Evolutionary conservation across 73 alveolate genomes (phyloP), one percentile per base, ranked within the genome.

Genomic region (Loxodes magnus): DNA sequence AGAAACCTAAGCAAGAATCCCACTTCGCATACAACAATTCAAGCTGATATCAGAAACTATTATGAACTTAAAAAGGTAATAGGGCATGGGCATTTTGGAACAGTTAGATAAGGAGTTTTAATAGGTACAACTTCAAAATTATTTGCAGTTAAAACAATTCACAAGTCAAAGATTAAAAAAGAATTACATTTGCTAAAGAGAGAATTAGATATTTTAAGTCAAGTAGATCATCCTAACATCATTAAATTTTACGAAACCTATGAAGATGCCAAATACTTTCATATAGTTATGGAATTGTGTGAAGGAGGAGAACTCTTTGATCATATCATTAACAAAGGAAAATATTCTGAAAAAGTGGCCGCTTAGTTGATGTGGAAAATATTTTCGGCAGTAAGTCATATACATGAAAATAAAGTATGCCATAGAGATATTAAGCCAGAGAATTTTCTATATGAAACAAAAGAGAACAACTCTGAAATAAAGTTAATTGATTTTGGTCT

Each of bases 181-280:
- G 52, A 65, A 28, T 30, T 58, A 2, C 77, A 63, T 24, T 82
- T 65, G 67, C 59, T 74, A 43, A 74, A 66, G 52, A 67, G 88
- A 43, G 88, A 74, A 64, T 56, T 74, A 38, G 75, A 52, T 56
- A 74, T 74, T 35, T 65, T 74, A 82, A 65, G 67, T 64, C 51
- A 56, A 64, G 41, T 74, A 61, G 64, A 74, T 66, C 88, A 74
- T 55, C 88, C 88, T 9, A 74, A 74, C 67, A 66, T 74, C 37
- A 64, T 74, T 49, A 74, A 65, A 52, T 43, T 74, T 43, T 60
- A 57, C 50, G 58, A 64, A 23, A 81, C 64, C 50, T 74, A 65
- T 48, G 88, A 74, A 56, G 88, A 74, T 56, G 88, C 64, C 43
- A 77, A 74, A 41, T 56, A 61, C 73, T 64, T 74, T 66, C 67